Conservation (phyloP, 2,329 filamentous ascomycete species). For the Colletotrichum echinochloae region DNA sequence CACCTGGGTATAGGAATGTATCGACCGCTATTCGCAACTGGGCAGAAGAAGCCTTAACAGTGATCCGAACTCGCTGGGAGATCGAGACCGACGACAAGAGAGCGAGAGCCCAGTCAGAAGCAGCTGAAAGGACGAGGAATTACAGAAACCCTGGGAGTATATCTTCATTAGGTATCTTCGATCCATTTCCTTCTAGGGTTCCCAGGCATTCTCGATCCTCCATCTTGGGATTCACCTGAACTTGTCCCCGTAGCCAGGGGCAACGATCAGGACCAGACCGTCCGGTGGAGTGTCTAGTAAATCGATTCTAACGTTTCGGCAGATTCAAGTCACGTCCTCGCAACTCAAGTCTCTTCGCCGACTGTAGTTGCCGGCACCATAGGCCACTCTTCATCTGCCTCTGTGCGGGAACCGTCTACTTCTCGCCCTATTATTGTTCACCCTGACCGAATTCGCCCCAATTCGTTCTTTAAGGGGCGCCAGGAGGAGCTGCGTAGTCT, state of each 20-base stretch:
- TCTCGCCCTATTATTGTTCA: conserved; percentile 53
- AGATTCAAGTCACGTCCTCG: neutral
- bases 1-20: conserved; percentile 72
- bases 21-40: conserved; percentile 63
- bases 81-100: conserved; percentile 68
- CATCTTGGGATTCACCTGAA: no score
- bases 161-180: neutral
- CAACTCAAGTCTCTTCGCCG: conserved; percentile 1
- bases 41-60: conserved; percentile 64
- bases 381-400: neutral
- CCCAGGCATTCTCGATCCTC: neutral
- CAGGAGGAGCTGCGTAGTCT: conserved; percentile 67
- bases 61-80: conserved; percentile 69
- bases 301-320: neutral
- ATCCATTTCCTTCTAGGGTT: neutral
- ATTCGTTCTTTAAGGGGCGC: conserved; percentile 72
- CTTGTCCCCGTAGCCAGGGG: no score
- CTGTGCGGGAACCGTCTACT: neutral
- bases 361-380: neutral
- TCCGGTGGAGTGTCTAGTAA: neutral
- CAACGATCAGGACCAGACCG: no score
- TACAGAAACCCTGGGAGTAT: conserved; percentile 41
- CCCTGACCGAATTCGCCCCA: conserved; percentile 71
- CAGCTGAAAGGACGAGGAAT: conserved; percentile 56
- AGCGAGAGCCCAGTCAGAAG: conserved; percentile 57